Base-by-base conservation (phyloP, 139 green algal genomes). In the Pseudopediastrum boryanum region DNA sequence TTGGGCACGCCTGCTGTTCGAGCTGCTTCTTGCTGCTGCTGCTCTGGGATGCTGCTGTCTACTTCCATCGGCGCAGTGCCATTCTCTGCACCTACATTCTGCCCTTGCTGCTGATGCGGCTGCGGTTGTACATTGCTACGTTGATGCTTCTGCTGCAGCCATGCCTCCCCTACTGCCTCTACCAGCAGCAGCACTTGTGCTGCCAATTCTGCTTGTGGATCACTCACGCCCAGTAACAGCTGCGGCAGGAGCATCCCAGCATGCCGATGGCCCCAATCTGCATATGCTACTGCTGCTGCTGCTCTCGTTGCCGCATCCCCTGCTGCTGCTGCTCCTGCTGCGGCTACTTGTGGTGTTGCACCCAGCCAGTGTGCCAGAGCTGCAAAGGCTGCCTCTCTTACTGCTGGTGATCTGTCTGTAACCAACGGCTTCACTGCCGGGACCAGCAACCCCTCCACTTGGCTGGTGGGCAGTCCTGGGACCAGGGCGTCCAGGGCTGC, bases 181-280 rank as follows among this genome's bases (percentile, higher is more conserved):
- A 78, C 70, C 41, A 36, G 59, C 67, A 59, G 56, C 54, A 65
- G 21, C 7, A 33, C 43, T 73, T 67, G 56, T 48, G 51, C 50
- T 70, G 69, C 44, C 38, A 71, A 56, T 2, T 63, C 64, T 8
- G 74, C 76, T 84, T 33, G 50, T 67, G 13, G 75, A 72, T 95
- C 91, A 4, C 78, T 92, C 10, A 94, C 75, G 2, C 90, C 91
- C 31, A 93, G 61, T 42, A 95, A 73, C 72, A 94, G 77, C 36
- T 92, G 31, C 2, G 90, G 89, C 70, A 95, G 82, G 63, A 95
- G 83, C 35, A 69, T 33, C 3, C 81, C 41, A 5, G 75, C 78
- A 44, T 81, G 83, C 12, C 3, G 16, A 9, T 9, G 29, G 39
- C 52, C 69, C 51, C 52, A 43, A 35, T 2, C 19, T 23, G 43